Percentiles rank a stretch among this genome's conserved stretches.
phyloP scores from a whole-genome alignment of 2,329 filamentous ascomycete species.

The Ceratocystis ficicola region DNA sequence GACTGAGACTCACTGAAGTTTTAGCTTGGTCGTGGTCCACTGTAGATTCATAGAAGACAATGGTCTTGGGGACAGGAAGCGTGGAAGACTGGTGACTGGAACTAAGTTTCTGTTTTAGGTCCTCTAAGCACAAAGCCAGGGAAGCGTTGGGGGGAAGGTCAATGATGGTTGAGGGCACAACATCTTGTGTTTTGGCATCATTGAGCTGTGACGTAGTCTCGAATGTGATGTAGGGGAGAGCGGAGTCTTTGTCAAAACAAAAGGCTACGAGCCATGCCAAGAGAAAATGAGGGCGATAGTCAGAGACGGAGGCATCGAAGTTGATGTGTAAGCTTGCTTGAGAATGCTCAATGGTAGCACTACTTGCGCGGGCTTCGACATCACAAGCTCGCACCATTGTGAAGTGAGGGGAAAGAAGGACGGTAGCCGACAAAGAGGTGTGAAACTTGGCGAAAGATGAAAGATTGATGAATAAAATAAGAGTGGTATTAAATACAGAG shows the following conservation, averaged over 20 bases:
- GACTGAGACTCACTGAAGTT: slow-evolving; percentile 13
- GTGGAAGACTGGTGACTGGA: background rate
- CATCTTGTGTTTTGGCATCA: background rate
- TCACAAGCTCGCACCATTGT: slow-evolving; percentile 20
- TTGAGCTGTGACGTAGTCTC: slow-evolving; percentile 16
- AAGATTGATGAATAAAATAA: background rate
- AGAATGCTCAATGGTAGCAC: slow-evolving; percentile 9
- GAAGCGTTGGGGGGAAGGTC: slow-evolving; percentile 15
- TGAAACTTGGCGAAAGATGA: background rate
- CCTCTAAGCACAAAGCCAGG: slow-evolving; percentile 5
- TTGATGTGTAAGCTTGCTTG: slow-evolving; percentile 3
- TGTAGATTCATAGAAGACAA: slow-evolving; percentile 19
- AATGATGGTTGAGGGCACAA: slow-evolving; percentile 18
- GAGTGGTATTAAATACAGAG: background rate
- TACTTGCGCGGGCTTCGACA: slow-evolving; percentile 8
- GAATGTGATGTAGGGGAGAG: slow-evolving; percentile 22
- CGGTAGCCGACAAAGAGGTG: background rate
- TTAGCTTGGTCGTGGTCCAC: slow-evolving; percentile 15
- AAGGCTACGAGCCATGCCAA: slow-evolving; percentile 25
- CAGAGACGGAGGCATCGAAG: slow-evolving; percentile 10
- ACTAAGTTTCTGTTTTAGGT: background rate
- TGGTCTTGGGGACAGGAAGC: slow-evolving; percentile 2
- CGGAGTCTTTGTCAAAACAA: slow-evolving; percentile 24
- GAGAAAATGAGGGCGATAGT: slow-evolving; percentile 23
- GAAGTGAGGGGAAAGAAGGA: slow-evolving; percentile 1